Base-by-base conservation (phyloP, 2,329 filamentous ascomycete genomes). In the Pseudogymnoascus sp. region DNA sequence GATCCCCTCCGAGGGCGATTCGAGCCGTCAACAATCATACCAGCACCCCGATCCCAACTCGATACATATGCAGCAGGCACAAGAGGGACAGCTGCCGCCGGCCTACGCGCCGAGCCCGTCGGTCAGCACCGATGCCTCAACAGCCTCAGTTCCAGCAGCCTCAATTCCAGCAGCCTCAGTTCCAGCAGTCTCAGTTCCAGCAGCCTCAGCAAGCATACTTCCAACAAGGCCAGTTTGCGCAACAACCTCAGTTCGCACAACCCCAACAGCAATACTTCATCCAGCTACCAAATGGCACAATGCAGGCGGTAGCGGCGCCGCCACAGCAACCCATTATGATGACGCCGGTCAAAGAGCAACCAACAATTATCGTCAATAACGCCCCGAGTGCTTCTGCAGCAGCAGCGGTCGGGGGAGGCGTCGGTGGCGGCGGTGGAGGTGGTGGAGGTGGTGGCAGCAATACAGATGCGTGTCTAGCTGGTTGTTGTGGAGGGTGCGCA, bases 181-280 rank as follows among this genome's bases (percentile, higher is more conserved):
- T 41, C 16, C 40, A 43, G 9, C 40, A 43, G 11, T 18, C 40
- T 12, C 40, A 43, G 43, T 41, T 41, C 16, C 40, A 43, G 9
- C 40, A 43, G 12, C 40, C 40, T 12, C 40, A 43, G 16, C 40
- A 21, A 21, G 16, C 40, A 14, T 9, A 43, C 4, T 52, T 52
- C 43, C 43, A 52, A 8, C 43, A 49, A 9, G 12, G 12, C 21
- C 40, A 43, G 40, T 31, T 31, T 31, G 28, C 28, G 28, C 21
- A 49, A 28, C 43, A 49, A 9, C 43, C 43, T 28, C 43, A 31
- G 23, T 9, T 28, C 8, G 23, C 28, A 16, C 49, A 55, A 55
- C 25, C 25, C n/a, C 49, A 55, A 18, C 49, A 55, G 28, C 49
- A 55, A 21, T 55, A 33, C 49, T 55, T 55, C n/a, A 33, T 55